phyloP scores from a whole-genome alignment of 352 stramenopile species.

The Pythium sukuiense region DNA sequence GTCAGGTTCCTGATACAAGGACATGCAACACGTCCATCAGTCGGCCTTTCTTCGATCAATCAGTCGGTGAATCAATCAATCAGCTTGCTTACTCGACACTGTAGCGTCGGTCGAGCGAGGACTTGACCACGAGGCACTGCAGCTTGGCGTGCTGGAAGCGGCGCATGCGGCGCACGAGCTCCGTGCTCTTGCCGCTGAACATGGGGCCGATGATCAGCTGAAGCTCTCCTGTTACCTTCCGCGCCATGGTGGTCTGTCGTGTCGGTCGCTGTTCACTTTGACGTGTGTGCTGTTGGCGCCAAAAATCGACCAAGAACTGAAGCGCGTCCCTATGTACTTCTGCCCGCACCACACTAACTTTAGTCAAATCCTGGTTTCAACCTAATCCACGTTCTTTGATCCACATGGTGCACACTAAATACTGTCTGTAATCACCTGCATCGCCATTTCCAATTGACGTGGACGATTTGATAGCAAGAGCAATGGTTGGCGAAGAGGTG shows the following conservation, averaged over 20 bases:
- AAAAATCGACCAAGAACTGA: neutral
- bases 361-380: neutral
- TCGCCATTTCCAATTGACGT: neutral
- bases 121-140: conserved; percentile 81
- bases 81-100: conserved; percentile 46
- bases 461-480: neutral
- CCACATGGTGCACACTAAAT: neutral
- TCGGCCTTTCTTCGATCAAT: neutral
- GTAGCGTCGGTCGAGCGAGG: conserved; percentile 77
- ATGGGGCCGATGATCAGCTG: conserved; percentile 87
- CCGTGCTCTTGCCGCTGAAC: conserved; percentile 88
- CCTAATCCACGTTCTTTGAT: neutral
- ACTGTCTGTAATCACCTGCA: neutral
- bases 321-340: neutral
- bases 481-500: conserved; percentile 62
- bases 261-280: neutral
- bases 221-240: conserved; percentile 52
- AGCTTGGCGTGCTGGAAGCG: conserved; percentile 81
- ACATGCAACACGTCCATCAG: neutral
- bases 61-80: neutral
- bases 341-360: conserved; percentile 2
- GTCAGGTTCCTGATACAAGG: conserved; percentile 51
- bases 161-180: conserved; percentile 82
- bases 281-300: neutral
- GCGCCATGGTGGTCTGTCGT: conserved; percentile 9